Conservation (phyloP, 108 stramenopile genomes). For the Phaeodactylum tricornutum region DNA sequence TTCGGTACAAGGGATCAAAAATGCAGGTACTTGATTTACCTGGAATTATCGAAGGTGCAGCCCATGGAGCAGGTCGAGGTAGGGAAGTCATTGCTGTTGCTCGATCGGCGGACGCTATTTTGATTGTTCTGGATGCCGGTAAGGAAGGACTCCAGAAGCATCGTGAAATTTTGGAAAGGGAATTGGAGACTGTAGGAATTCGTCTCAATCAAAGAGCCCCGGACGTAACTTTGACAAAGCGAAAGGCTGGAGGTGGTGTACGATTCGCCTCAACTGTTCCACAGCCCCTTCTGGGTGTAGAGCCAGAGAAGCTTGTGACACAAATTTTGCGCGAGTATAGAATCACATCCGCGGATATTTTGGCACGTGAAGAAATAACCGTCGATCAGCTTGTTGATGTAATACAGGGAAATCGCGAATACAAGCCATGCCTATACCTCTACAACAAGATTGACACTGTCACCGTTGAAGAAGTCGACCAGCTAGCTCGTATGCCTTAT, state of each 20-base stretch:
- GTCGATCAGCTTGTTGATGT: conserved; percentile 98
- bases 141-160: conserved; percentile 96
- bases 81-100: conserved; percentile 98
- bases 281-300: conserved; percentile 86
- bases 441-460: conserved; percentile 99
- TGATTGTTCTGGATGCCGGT: conserved; percentile 97
- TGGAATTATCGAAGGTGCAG: conserved; percentile 99
- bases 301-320: conserved; percentile 86
- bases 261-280: conserved; percentile 89
- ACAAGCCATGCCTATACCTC: conserved; percentile 93
- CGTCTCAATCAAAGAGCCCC: conserved; percentile 90
- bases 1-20: conserved; percentile 73
- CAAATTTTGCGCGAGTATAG: conserved; percentile 91
- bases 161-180: conserved; percentile 91
- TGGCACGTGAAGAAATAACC: conserved; percentile 90
- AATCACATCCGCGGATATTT: conserved; percentile 89
- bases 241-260: conserved; percentile 85
- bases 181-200: conserved; percentile 97
- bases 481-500: conserved; percentile 91
- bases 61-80: conserved; percentile 96
- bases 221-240: conserved; percentile 84
- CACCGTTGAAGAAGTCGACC: conserved; percentile 96
- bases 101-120: conserved; percentile 87
- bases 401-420: conserved; percentile 91
- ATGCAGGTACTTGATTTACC: conserved; percentile 98